Base-by-base conservation (phyloP, 805 yeast species). In the Candida glaebosa region DNA sequence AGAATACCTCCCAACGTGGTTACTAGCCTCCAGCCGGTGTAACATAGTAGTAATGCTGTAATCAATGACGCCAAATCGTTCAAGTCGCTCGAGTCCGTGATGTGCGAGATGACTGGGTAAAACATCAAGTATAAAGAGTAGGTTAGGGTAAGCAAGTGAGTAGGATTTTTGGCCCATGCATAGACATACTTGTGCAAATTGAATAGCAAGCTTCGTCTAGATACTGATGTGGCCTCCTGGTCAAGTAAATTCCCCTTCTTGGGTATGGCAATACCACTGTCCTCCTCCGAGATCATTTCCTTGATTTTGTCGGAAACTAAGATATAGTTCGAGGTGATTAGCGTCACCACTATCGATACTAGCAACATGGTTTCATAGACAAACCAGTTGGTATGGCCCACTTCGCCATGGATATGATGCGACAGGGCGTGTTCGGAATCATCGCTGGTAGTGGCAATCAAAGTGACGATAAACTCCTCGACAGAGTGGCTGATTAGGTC, bases 401-500 rank as follows among this genome's bases (percentile, higher is more conserved):
- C 49, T 5, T 48, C 55, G 12, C 60, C 63, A 46, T 70, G 75
- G 7, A 68, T 61, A 44, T 67, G 73, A 45, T 67, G 73, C 1
- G 73, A 60, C 19, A 59, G 64, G 37, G 60, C 68, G 20, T 51
- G 58, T 31, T 45, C 54, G 8, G 47, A 42, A 15, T 34, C 52
- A 16, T 44, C 51, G 19, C 48, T 50, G 15, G 42, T 51, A 24
- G 42, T 45, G 5, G 45, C 33, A 9, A 68, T 69, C 14, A 72
- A 52, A 3, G 59, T 57, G 8, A 76, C 69, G 22, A 83, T 77
- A 19, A 79, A 52, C 47, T 87, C 96, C 60, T 91, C 97, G 14
- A 87, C 52, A n/a, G 86, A 72, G 61, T 91, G 99, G 36, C 95
- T 87, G 34, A 87, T 65, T 39, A 93, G 68, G 61, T 91, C 98